Evolutionary conservation across 768 basidiomycete species (phyloP).

Genomic region (Boletus speciosus): DNA sequence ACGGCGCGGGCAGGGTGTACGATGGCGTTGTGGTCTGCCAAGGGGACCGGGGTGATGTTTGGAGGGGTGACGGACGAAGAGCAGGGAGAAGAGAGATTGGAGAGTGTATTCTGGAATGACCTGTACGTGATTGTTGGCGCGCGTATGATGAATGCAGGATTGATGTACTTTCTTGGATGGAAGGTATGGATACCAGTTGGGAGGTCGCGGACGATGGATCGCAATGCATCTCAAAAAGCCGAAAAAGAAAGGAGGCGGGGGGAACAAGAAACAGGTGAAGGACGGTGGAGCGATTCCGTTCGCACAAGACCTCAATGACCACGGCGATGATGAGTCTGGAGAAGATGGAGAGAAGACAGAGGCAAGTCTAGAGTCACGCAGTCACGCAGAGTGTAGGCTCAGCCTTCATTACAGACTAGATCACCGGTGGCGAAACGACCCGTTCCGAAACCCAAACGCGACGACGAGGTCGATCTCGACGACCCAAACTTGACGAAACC

Average conservation of each 20-base stretch:
- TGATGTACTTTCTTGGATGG: background rate
- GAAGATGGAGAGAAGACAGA: conserved; percentile 9
- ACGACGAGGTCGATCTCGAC: conserved; percentile 49
- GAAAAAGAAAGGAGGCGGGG: conserved; percentile 46
- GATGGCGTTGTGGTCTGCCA: conserved; percentile 76
- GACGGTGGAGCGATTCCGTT: background rate
- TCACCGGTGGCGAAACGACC: background rate
- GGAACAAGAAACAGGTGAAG: conserved; percentile 39
- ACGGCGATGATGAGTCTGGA: conserved; percentile 15
- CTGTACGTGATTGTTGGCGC: conserved; percentile 35
- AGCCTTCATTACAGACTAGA: background rate
- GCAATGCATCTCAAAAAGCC: conserved; percentile 66
- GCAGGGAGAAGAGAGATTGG: conserved; percentile 74
- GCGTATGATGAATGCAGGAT: background rate
- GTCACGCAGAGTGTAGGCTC: background rate
- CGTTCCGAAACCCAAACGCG: background rate
- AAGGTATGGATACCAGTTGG: conserved; percentile 76
- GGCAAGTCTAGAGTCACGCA: background rate
- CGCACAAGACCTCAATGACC: conserved; percentile 2
- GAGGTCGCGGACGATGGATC: conserved; percentile 75
- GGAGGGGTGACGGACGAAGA: conserved; percentile 91
- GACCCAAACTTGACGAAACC: conserved; percentile 67
- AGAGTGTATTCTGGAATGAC: conserved; percentile 86
- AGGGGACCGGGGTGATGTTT: conserved; percentile 72
- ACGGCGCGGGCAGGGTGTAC: conserved; percentile 76